Conservation (phyloP, 1,284 basidiomycete genomes). For the Rhodotorula sp. region DNA sequence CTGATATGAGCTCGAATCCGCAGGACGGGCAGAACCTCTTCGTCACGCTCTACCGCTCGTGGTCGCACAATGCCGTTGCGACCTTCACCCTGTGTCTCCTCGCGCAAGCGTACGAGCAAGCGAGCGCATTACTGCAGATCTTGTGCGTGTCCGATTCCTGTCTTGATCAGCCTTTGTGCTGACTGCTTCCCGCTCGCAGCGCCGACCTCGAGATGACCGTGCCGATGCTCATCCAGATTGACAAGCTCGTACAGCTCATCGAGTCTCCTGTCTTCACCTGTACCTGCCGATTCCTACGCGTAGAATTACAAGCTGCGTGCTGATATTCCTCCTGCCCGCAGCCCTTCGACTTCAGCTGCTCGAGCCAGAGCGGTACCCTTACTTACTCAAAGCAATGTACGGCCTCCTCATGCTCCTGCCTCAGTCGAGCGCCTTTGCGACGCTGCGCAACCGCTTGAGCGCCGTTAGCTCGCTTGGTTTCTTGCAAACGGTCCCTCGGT, state of each 20-base stretch:
- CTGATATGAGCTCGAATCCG: neutral
- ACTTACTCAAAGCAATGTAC: slow-evolving; percentile 96
- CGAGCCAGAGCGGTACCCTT: slow-evolving; percentile 94
- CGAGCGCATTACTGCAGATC: slow-evolving; percentile 92
- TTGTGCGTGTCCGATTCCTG: slow-evolving; percentile 63
- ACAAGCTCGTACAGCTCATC: slow-evolving; percentile 96
- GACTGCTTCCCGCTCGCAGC: slow-evolving; percentile 53
- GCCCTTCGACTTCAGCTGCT: slow-evolving; percentile 94
- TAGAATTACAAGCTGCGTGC: neutral
- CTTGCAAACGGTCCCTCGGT: slow-evolving; percentile 81
- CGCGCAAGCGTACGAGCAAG: slow-evolving; percentile 98
- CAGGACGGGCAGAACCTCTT: slow-evolving; percentile 94
- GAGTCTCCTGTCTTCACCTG: slow-evolving; percentile 98
- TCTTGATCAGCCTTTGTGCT: neutral
- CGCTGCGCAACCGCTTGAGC: slow-evolving; percentile 86
- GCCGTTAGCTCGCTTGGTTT: slow-evolving; percentile 95
- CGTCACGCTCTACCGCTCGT: slow-evolving; percentile 88
- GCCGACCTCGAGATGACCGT: slow-evolving; percentile 97
- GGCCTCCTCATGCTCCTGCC: slow-evolving; percentile 96
- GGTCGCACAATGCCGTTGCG: slow-evolving; percentile 98
- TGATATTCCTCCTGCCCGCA: neutral
- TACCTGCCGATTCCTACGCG: slow-evolving; percentile 51
- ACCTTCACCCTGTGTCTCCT: slow-evolving; percentile 94
- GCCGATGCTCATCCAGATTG: slow-evolving; percentile 89
- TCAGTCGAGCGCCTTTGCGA: slow-evolving; percentile 94